Base-by-base conservation (phyloP, 371 early-diverging fungal species). In the Blakeslea trispora region DNA sequence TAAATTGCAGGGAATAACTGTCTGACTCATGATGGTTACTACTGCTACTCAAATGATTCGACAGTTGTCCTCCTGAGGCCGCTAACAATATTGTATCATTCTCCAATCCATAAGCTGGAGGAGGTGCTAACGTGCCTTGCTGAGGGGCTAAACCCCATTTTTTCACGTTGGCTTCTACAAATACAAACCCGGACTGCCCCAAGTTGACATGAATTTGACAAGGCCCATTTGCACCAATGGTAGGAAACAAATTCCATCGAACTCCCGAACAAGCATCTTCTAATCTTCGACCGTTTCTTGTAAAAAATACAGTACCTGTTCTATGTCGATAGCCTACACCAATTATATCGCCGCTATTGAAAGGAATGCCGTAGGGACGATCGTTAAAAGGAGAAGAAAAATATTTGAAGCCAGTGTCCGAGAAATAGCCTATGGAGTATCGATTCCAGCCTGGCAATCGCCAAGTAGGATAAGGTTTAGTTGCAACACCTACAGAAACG, bases 161-260 rank as follows among this genome's bases (percentile, higher is more conserved):
- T 61, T 90, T 89, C 18, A 91, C 90, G 66, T 91, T 91, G 37
- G 91, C 91, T 48, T 91, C 91, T 13, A 91, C 83, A 77, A 89
- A 85, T 11, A 85, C 83, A 60, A 85, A 85, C 5, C 85, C 82
- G 49, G 64, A 56, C 53, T 83, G 84, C 1, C 49, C 87, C 18
- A 86, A 59, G 68, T 86, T 86, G 19, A 86, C 85, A 53, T 84
- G 82, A 0, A 86, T 58, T 45, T 75, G 77, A 53, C 84, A 84
- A 13, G 87, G 87, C 0, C 84, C 87, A 51, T 82, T 81, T 0
- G 84, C 84, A n/a, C 83, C 83, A 15, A 86, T 74, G 13, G 84
- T 81, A 14, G 87, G 87, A 52, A 84, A 86, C 39, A 84, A 56
- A 31, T 82, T 83, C 71, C 76, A 78, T 10, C 78, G 59, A 17